These are phyloP conservation scores for Achaetomium macrosporum DNA, from an alignment of 2,329 filamentous ascomycete species.

Conservation along the genomic window DNA sequence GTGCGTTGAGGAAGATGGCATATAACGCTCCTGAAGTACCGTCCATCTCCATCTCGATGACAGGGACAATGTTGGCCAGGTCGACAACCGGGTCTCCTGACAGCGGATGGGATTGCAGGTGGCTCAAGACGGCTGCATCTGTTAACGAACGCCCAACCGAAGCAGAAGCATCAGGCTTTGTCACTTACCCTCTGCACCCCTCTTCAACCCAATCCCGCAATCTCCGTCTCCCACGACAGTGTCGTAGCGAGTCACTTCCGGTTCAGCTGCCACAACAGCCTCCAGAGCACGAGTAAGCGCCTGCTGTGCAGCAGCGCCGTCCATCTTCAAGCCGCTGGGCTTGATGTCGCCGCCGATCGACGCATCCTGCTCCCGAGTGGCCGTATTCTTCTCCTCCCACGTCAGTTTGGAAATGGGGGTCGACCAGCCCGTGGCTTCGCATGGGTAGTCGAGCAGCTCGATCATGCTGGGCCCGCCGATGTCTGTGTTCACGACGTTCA, in stretches of 20 bases:
- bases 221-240: slow-evolving; percentile 88
- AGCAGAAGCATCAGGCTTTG: background rate
- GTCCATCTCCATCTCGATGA: slow-evolving; percentile 55
- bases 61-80: slow-evolving; percentile 45
- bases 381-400: slow-evolving; percentile 53
- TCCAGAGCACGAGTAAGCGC: slow-evolving; percentile 54
- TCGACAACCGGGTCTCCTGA: slow-evolving; percentile 50
- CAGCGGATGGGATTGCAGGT: slow-evolving; percentile 39
- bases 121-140: slow-evolving; percentile 44
- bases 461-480: slow-evolving; percentile 58
- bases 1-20: slow-evolving; percentile 84
- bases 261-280: slow-evolving; percentile 59
- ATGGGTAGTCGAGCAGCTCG: slow-evolving; percentile 62
- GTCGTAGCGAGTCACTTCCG: slow-evolving; percentile 66
- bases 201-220: slow-evolving; percentile 79
- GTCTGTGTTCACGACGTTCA: slow-evolving; percentile 57
- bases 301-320: slow-evolving; percentile 44
- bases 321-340: slow-evolving; percentile 46
- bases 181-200: slow-evolving; percentile 67
- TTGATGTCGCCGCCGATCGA: slow-evolving; percentile 31
- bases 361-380: slow-evolving; percentile 38
- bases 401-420: slow-evolving; percentile 56
- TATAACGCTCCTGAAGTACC: slow-evolving; percentile 57
- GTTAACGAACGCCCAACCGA: slow-evolving; percentile 14
- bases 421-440: slow-evolving; percentile 65